Evolutionary conservation across 2,329 filamentous ascomycete species (phyloP), one percentile per base, ranked within the genome.

Genomic region (Microdochium bolleyi): DNA sequence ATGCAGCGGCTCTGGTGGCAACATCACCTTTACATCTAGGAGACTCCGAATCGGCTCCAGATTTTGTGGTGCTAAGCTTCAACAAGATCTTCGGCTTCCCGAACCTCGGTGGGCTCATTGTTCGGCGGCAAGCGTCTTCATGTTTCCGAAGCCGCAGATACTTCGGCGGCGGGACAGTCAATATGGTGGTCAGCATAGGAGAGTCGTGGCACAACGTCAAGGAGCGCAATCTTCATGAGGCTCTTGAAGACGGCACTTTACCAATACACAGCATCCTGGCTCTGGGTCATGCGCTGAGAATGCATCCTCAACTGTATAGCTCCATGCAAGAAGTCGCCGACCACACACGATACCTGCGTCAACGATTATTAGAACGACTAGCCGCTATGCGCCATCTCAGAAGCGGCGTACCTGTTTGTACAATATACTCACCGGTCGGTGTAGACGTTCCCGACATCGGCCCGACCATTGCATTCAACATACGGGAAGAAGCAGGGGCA

Each of bases 51-150:
- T 64, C 70, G 1, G 83, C 87, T 0, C 88, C 92, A 1, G 92
- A 97, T 66, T 97, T 97, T 59, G 86, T 83, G 0, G 87, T 89
- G 0, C 63, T 97, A 44, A 96, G 92, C 67, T 84, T 97, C 57
- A 95, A 96, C 73, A 99, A 97, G 67, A 92, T 96, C n/a, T 97
- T 97, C 67, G 92, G 94, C 1, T 96, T 96, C 58, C 92, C 92
- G 0, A 89, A 97, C 64, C 74, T 97, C 2, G 92, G 92, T 1
- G 91, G 85, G 1, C 71, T 99, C 54, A 83, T 97, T 27, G 83
- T 97, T 13, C 83, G 87, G 44, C 91, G 89, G 60, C 76, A 81
- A 30, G 81, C 88, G 13, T 82, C 80, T 7, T 67, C 77, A 38
- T 64, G 86, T 2, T 84, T 96, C 49, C 73, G 79, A 30, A 73